Evolutionary conservation across 441 rosid species (phyloP).

Genomic region (Erysimum cheiri): DNA sequence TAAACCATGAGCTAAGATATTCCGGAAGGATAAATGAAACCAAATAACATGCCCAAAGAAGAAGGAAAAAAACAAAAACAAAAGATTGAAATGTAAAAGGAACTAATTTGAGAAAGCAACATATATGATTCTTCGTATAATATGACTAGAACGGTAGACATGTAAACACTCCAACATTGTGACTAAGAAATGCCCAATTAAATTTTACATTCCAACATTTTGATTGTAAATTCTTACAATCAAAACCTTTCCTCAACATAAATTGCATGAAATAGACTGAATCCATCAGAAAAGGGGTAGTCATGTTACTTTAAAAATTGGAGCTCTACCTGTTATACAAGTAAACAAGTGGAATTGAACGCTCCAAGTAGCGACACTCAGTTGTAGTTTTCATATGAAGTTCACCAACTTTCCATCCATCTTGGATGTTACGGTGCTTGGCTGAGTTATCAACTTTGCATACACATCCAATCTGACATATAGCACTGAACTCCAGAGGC

Average conservation of each 20-base stretch:
- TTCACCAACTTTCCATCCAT: conserved; percentile 88
- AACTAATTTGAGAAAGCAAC: conserved; percentile 21
- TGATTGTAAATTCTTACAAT: background rate
- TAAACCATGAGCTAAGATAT: conserved; percentile 33
- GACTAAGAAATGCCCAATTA: conserved; percentile 12
- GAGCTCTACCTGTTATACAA: conserved; percentile 81
- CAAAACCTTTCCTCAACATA: conserved; percentile 16
- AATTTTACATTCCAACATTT: no score
- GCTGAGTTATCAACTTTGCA: conserved; percentile 86
- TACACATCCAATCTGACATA: conserved; percentile 93
- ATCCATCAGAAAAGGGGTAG: conserved; percentile 15
- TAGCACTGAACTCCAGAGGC: conserved; percentile 79
- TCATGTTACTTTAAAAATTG: conserved; percentile 18
- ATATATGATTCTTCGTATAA: conserved; percentile 11
- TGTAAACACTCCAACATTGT: conserved; percentile 25
- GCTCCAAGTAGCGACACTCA: conserved; percentile 87
- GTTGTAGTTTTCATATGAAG: conserved; percentile 92
- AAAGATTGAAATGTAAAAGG: background rate
- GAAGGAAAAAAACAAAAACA: conserved; percentile 9
- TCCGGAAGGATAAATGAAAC: conserved; percentile 3
- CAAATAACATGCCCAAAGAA: conserved; percentile 5
- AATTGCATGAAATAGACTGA: conserved; percentile 8
- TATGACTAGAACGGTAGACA: conserved; percentile 18
- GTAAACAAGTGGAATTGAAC: conserved; percentile 81
- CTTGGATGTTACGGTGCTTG: conserved; percentile 71